These are phyloP conservation scores for Paramarasmius palmivorus DNA, from an alignment of 1,284 basidiomycete genomes.

Conservation along the genomic window DNA sequence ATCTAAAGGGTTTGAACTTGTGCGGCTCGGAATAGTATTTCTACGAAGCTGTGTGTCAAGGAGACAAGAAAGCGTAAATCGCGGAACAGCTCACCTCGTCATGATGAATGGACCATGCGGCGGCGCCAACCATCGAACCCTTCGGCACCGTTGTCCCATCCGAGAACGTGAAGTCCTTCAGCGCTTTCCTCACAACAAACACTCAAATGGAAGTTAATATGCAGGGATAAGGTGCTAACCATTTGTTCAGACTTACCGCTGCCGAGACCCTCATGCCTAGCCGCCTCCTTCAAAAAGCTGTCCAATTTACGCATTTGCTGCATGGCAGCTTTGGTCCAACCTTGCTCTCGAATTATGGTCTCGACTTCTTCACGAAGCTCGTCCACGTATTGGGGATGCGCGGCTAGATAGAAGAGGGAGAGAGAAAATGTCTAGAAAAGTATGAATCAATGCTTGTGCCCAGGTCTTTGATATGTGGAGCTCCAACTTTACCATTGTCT, in stretches of 20 bases:
- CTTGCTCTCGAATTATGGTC: slow-evolving; percentile 25
- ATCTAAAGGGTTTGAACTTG: slow-evolving; percentile 21
- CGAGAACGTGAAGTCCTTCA: slow-evolving; percentile 23
- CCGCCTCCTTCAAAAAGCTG: slow-evolving; percentile 38
- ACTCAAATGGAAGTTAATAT: slow-evolving; percentile 9
- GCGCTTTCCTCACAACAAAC: slow-evolving; percentile 17
- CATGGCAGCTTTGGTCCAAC: slow-evolving; percentile 38
- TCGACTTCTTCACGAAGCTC: slow-evolving; percentile 39
- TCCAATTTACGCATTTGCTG: slow-evolving; percentile 37
- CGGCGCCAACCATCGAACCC: slow-evolving; percentile 18
- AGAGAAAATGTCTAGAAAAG: slow-evolving; percentile 31
- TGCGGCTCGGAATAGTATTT: slow-evolving; percentile 15
- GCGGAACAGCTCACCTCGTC: slow-evolving; percentile 14
- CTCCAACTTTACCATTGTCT: too few relatives aligned
- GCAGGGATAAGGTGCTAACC: background rate
- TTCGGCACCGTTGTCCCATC: slow-evolving; percentile 25
- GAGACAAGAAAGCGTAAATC: background rate
- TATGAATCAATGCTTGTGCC: too few relatives aligned
- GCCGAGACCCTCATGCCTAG: slow-evolving; percentile 28
- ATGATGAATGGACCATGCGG: slow-evolving; percentile 18
- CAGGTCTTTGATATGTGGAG: too few relatives aligned
- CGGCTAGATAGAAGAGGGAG: slow-evolving; percentile 36
- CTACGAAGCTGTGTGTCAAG: slow-evolving; percentile 1
- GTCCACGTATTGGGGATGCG: slow-evolving; percentile 30
- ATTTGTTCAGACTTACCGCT: slow-evolving; percentile 13